Conservation (phyloP, 257 asterid species). For the Petrea volubilis region DNA sequence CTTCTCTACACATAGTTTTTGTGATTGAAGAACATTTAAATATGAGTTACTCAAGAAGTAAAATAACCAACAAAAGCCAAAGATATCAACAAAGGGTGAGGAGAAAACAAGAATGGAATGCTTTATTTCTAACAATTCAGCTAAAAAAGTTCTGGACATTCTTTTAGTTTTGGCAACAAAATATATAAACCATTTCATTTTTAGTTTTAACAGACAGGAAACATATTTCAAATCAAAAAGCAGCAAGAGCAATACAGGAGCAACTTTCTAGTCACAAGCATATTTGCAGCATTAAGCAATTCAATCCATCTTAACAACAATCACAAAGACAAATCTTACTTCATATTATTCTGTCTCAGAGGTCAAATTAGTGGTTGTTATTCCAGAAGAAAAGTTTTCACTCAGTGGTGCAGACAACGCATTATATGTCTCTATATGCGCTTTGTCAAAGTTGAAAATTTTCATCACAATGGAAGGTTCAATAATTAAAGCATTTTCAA, state of each 20-base stretch:
- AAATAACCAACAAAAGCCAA: background rate
- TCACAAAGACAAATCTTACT: background rate
- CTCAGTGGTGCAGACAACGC: background rate
- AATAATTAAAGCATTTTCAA: conserved; percentile 1
- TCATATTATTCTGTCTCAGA: background rate
- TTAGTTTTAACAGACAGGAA: background rate
- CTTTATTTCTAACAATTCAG: background rate
- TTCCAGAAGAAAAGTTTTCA: background rate
- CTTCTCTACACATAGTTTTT: background rate
- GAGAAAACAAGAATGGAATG: conserved; percentile 15
- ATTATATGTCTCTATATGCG: background rate
- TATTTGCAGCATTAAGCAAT: background rate
- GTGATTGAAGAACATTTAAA: background rate
- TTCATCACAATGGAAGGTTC: background rate
- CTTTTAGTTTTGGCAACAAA: background rate
- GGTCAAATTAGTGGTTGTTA: background rate
- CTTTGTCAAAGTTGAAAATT: background rate
- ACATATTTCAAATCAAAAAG: background rate
- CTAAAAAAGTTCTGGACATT: background rate
- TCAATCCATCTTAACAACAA: background rate
- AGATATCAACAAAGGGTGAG: background rate
- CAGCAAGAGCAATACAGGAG: background rate
- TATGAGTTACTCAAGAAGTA: background rate
- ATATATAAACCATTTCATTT: background rate
- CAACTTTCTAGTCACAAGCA: conserved; percentile 2